Evolutionary conservation across 805 yeast species (phyloP), one percentile per base, ranked within the genome.

Genomic region (Candida sanyiensis): DNA sequence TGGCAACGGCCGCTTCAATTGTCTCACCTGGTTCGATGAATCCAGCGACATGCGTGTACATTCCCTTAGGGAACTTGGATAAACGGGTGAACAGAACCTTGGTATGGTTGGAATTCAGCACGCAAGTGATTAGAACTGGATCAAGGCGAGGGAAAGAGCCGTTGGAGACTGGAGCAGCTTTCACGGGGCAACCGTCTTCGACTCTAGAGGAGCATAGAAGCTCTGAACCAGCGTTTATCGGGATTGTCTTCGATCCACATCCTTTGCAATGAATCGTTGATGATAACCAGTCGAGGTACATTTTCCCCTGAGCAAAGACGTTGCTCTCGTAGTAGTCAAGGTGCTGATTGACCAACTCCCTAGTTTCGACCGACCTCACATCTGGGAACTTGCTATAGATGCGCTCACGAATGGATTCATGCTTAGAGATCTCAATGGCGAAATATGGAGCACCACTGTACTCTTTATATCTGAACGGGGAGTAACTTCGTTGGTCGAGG

Each of bases 1-100:
- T 70, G 30, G 78, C 69, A 16, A 88, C 85, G 7, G 96, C 93
- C 35, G 76, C 81, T 59, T 90, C 97, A 13, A 90, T 77, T 2
- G 94, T 80, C 62, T 90, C 97, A 28, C 89, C 85, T 1, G 96
- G 96, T 59, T 90, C 97, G 75, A 90, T 80, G 59, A 90, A 90
- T 3, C 97, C 97, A 2, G 97, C 95, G 37, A 94, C 75, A 55
- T 95, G 84, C 6, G 94, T 74, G 60, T 81, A 90, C 78, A 85
- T 74, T 13, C 53, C 60, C 27, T 42, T 43, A 19, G 50, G 66
- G 54, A 75, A 73, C 36, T 94, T 67, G 40, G 72, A 70, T 41
- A 74, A 70, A 40, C 84, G 71, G 3, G 89, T 93, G 15, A 89
- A 63, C 20, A 90, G 69, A 10, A 86, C 69, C 56, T 77, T 76